Evolutionary conservation across 1,284 basidiomycete species (phyloP).

Genomic region (Leccinum subrobustum): DNA sequence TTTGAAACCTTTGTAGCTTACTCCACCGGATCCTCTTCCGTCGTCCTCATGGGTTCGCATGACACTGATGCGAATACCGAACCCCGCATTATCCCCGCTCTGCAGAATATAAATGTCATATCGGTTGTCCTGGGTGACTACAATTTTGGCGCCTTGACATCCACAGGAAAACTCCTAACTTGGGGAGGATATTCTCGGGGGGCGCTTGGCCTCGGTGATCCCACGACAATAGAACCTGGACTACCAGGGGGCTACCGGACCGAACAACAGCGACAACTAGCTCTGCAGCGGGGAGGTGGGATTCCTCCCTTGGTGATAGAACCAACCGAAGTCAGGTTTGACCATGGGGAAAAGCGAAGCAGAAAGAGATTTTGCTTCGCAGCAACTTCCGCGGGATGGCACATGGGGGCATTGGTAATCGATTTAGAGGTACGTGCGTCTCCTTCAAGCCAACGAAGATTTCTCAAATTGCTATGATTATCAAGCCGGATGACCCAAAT

Average conservation of each 20-base stretch:
- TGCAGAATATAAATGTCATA: slow-evolving; percentile 76
- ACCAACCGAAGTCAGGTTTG: slow-evolving; percentile 73
- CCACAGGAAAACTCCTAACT: slow-evolving; percentile 72
- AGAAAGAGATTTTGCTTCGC: slow-evolving; percentile 73
- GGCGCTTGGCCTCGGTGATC: slow-evolving; percentile 82
- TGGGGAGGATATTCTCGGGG: slow-evolving; percentile 83
- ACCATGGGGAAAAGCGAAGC: slow-evolving; percentile 46
- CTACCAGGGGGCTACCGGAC: slow-evolving; percentile 59
- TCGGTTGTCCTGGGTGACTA: slow-evolving; percentile 89
- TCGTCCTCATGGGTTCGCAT: slow-evolving; percentile 63
- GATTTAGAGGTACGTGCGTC: slow-evolving; percentile 60
- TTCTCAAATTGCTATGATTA: slow-evolving; percentile 1
- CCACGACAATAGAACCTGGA: slow-evolving; percentile 48
- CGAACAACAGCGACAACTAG: slow-evolving; percentile 36
- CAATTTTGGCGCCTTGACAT: slow-evolving; percentile 83
- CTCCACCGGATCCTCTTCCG: slow-evolving; percentile 63
- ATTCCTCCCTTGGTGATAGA: slow-evolving; percentile 48
- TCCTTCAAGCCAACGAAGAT: neutral
- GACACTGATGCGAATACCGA: slow-evolving; percentile 40
- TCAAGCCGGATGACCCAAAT: slow-evolving; percentile 18
- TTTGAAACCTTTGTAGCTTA: slow-evolving; percentile 81
- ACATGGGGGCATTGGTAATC: slow-evolving; percentile 83
- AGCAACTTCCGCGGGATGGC: slow-evolving; percentile 82
- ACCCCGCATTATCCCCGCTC: slow-evolving; percentile 63
- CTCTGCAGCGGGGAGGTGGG: slow-evolving; percentile 29